Conservation (phyloP, 306 rosid genomes). For the Cicer arietinum region DNA sequence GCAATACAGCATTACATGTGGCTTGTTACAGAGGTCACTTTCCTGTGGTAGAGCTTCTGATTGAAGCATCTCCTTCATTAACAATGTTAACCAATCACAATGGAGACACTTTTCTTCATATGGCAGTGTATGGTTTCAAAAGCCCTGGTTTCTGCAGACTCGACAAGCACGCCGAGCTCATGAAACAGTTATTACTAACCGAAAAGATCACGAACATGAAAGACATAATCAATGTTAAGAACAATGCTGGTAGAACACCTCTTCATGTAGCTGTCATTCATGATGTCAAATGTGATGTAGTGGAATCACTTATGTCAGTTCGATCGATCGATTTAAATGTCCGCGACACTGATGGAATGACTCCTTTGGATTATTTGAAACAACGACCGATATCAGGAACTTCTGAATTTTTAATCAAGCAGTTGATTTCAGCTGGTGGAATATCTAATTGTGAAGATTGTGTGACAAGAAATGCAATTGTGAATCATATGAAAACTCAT, state of each 20-base stretch:
- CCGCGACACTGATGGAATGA: constrained; percentile 72
- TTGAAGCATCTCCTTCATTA: constrained; percentile 61
- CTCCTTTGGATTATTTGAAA: constrained; percentile 82
- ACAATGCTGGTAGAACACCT: constrained; percentile 85
- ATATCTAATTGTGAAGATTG: constrained; percentile 54
- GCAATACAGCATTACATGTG: constrained; percentile 85
- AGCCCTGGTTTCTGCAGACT: constrained; percentile 81
- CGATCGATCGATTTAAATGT: constrained; percentile 72
- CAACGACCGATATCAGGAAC: constrained; percentile 65
- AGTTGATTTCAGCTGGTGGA: constrained; percentile 79
- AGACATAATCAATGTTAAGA: constrained; percentile 69
- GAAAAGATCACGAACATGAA: constrained; percentile 52
- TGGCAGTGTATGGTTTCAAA: constrained; percentile 87
- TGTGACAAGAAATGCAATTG: constrained; percentile 56
- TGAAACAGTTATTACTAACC: constrained; percentile 52
- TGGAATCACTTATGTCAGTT: constrained; percentile 72
- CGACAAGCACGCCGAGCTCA: constrained; percentile 79
- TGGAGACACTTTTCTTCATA: constrained; percentile 90
- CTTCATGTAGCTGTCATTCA: constrained; percentile 79
- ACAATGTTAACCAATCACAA: constrained; percentile 59
- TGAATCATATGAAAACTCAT: constrained; percentile 66
- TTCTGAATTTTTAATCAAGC: constrained; percentile 75
- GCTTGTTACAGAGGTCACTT: constrained; percentile 80
- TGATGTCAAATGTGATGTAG: constrained; percentile 64
- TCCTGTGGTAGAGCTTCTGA: constrained; percentile 73